These are phyloP conservation scores for Avicennia marina DNA, from an alignment of 257 asterid genomes.

Conservation along the genomic window DNA sequence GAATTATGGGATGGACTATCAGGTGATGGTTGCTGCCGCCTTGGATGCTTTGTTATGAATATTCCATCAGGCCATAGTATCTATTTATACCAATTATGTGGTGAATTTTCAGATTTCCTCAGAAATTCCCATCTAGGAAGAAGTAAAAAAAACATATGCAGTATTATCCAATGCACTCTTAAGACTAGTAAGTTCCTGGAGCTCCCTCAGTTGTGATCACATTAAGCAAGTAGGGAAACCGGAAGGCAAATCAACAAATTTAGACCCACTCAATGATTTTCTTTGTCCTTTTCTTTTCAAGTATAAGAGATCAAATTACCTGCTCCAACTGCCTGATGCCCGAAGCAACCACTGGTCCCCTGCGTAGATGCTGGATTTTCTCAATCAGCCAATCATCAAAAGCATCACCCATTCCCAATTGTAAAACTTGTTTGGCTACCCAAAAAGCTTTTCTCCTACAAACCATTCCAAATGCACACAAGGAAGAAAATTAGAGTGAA, in stretches of 20 bases:
- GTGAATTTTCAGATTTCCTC: not conserved
- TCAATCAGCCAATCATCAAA: slow-evolving; percentile 97
- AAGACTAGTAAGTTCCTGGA: not conserved
- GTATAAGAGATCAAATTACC: slow-evolving; percentile 37
- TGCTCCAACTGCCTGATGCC: slow-evolving; percentile 83
- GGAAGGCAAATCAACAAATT: slow-evolving; percentile 7
- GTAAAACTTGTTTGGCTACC: slow-evolving; percentile 96
- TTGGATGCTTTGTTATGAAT: slow-evolving; percentile 92
- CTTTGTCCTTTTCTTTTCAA: too few species aligned
- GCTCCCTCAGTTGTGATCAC: not conserved
- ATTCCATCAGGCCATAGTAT: slow-evolving; percentile 97
- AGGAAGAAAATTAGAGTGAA: slow-evolving; percentile 16
- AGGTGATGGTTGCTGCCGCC: slow-evolving; percentile 55
- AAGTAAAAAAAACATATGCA: slow-evolving; percentile 13
- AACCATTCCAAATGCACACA: slow-evolving; percentile 23
- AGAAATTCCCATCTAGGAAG: slow-evolving; percentile 4
- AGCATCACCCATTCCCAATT: slow-evolving; percentile 99
- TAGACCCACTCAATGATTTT: slow-evolving; percentile 6
- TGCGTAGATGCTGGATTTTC: slow-evolving; percentile 80
- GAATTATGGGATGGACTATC: slow-evolving; percentile 37
- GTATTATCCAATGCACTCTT: slow-evolving; percentile 9
- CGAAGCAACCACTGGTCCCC: slow-evolving; percentile 86
- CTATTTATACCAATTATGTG: slow-evolving; percentile 28
- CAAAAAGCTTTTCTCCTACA: slow-evolving; percentile 93
- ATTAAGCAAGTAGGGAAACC: not conserved